Base-by-base conservation (phyloP, 2,329 filamentous ascomycete species). In the Phoma herbarum region DNA sequence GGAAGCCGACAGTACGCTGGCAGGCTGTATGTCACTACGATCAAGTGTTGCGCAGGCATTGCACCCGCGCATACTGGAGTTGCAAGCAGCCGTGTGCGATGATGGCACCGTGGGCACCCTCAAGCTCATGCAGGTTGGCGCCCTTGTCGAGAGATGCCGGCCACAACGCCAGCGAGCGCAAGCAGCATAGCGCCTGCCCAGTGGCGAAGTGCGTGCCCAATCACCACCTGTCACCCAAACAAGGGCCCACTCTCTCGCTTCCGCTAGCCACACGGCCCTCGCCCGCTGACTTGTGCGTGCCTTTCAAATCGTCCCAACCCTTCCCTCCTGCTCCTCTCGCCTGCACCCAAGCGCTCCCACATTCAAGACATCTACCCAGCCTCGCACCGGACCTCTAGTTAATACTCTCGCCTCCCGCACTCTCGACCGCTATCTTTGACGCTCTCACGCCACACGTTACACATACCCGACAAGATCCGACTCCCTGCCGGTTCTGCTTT, bases 301-400 rank as follows among this genome's bases (percentile, higher is more conserved):
- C 58, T 57, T 61, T 60, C 63, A 62, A 62, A 57, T 59, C 59
- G 52, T 20, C 50, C 62, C 59, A 59, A 55, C 59, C 60, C 57
- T 62, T 54, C 54, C 54, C 52, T 57, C 52, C 50, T 48, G 51
- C 55, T 62, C 60, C 60, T 45, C 56, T 59, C 61, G 59, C 55
- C 65, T 59, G 61, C 62, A 64, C 58, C 46, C 52, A 52, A 53
- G 56, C 66, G 43, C 49, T 54, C 59, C 39, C 44, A 35, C 42
- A 37, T 39, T 45, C 50, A 54, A 53, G 47, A 59, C 60, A 63
- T 64, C 62, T 64, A 59, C 52, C 63, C 68, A 64, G 67, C 67
- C 66, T 69, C 63, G 59, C 64, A 63, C 64, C 62, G 58, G 64
- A 62, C 50, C 54, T 54, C 51, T 68, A 67, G 61, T 65, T 67